Percentiles rank a stretch among this genome's conserved stretches.
Conservation (phyloP, 805 yeast genomes). For the Nakazawaea pomicola region DNA sequence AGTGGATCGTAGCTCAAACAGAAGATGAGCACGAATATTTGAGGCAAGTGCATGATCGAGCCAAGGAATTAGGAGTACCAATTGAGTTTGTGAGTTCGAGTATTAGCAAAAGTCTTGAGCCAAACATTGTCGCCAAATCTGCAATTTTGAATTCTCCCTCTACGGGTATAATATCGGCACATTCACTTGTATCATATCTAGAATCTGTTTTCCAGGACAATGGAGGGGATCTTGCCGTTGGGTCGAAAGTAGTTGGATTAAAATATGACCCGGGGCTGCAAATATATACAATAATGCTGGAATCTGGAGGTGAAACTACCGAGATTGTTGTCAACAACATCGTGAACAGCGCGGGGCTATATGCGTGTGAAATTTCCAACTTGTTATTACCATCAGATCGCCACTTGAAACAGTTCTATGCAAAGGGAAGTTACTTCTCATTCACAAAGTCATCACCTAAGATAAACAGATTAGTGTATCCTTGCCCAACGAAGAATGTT, state of each 20-base stretch:
- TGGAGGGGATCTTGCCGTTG: conserved; percentile 61
- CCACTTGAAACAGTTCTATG: conserved; percentile 58
- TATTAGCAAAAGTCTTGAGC: conserved; percentile 49
- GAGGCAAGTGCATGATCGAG: conserved; percentile 41
- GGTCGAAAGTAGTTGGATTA: conserved; percentile 49
- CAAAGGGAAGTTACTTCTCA: conserved; percentile 80
- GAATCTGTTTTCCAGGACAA: conserved; percentile 48
- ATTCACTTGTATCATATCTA: conserved; percentile 61
- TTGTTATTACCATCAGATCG: conserved; percentile 59
- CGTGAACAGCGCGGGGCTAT: conserved; percentile 75
- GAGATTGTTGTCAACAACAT: conserved; percentile 50
- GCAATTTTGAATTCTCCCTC: conserved; percentile 72
- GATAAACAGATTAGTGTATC: conserved; percentile 61
- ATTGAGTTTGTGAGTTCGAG: conserved; percentile 47
- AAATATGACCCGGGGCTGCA: conserved; percentile 20
- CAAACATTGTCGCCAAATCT: conserved; percentile 55
- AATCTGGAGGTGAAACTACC: conserved; percentile 27
- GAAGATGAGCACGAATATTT: conserved; percentile 58
- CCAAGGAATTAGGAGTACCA: conserved; percentile 46
- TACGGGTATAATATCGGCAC: conserved; percentile 83
- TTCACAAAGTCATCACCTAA: conserved; percentile 44
- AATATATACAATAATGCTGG: conserved; percentile 23
- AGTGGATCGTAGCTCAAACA: conserved; percentile 83
- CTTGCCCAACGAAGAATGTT: conserved; percentile 63
- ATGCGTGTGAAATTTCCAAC: conserved; percentile 70